Conservation (phyloP, 108 stramenopile species). For the Cyclostephanos tholiformis region DNA sequence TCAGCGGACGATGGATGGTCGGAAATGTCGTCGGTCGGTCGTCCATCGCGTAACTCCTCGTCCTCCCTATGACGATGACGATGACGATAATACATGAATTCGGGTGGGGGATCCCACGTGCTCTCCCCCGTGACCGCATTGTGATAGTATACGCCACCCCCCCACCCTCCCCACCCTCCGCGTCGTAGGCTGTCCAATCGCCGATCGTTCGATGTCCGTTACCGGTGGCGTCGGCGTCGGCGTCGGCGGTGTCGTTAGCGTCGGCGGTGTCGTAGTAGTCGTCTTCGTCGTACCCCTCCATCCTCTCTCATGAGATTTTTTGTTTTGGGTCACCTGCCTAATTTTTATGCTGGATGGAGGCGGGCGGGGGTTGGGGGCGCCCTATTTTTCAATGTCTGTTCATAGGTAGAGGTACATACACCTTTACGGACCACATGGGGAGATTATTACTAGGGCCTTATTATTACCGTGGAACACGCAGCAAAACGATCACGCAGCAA, state of each 20-base stretch:
- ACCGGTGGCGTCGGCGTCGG: not conserved
- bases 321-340: too few relatives aligned
- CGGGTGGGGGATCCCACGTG: constrained; percentile 43
- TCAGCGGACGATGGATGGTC: not conserved
- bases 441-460: too few relatives aligned
- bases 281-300: not conserved
- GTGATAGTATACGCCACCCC: constrained; percentile 28
- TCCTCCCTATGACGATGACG: not conserved
- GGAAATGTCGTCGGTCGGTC: not conserved
- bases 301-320: too few relatives aligned
- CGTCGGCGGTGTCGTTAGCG: not conserved
- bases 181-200: constrained; percentile 44
- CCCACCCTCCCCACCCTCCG: constrained; percentile 9
- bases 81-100: constrained; percentile 10
- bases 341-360: too few relatives aligned
- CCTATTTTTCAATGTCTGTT: too few relatives aligned
- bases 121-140: constrained; percentile 38
- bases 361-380: too few relatives aligned
- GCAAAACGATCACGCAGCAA: too few relatives aligned
- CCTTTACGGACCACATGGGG: too few relatives aligned
- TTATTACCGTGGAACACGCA: too few relatives aligned
- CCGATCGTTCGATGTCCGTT: constrained; percentile 24
- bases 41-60: too few relatives aligned
- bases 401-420: too few relatives aligned
- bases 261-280: not conserved